These are phyloP conservation scores for Alloteropsis angusta DNA, from an alignment of 202 grass and related monocot genomes.

Conservation along the genomic window DNA sequence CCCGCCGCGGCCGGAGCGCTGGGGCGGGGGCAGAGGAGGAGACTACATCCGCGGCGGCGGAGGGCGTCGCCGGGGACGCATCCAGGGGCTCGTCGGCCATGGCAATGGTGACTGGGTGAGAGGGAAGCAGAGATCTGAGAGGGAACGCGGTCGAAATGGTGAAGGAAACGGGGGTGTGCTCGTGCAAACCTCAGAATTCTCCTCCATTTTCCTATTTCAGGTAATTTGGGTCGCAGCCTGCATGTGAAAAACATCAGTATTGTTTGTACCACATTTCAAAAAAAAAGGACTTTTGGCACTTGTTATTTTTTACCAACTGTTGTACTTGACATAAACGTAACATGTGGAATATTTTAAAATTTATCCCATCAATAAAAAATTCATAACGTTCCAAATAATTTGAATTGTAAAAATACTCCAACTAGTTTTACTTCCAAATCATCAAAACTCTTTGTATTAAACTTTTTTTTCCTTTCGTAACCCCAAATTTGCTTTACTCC, in stretches of 20 bases:
- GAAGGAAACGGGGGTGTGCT: not conserved
- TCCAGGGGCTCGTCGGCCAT: constrained; percentile 35
- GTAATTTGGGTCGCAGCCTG: not conserved
- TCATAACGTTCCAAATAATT: no score
- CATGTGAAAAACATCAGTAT: not conserved
- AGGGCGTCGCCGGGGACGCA: constrained; percentile 17
- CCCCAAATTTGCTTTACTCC: no score
- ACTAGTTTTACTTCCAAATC: no score
- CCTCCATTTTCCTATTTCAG: not conserved
- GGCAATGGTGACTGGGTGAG: not conserved
- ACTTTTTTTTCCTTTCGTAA: no score
- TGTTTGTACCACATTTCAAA: not conserved
- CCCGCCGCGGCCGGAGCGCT: constrained; percentile 62
- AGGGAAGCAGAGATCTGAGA: constrained; percentile 19
- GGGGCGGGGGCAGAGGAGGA: not conserved
- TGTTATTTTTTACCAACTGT: no score
- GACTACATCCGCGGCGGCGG: not conserved
- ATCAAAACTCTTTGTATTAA: no score
- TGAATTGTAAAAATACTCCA: no score
- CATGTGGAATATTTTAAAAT: no score
- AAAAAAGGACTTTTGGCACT: not conserved
- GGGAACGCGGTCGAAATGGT: constrained; percentile 3
- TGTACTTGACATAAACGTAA: no score
- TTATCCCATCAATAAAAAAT: no score
- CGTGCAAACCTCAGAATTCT: not conserved